Evolutionary conservation across 1,139 yeast species (phyloP).

Genomic region (Debaryomyces subglobosus): DNA sequence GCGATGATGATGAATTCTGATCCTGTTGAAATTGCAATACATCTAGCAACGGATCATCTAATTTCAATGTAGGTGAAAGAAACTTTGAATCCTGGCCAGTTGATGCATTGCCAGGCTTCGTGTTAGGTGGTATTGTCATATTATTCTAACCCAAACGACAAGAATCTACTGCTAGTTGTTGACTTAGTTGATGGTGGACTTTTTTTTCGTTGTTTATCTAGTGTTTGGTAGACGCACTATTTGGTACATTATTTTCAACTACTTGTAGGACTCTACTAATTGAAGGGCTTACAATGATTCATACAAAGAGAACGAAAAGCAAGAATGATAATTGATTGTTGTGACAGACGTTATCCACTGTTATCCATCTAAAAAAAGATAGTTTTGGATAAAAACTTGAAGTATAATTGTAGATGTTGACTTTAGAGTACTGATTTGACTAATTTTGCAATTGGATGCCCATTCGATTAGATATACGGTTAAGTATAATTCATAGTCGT

Average conservation of each 20-base stretch:
- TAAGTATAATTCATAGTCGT: not conserved
- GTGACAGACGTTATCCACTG: too few relatives aligned
- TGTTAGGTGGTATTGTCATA: constrained; percentile 11
- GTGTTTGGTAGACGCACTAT: constrained; percentile 5
- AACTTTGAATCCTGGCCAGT: constrained; percentile 23
- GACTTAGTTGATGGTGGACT: constrained; percentile 5
- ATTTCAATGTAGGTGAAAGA: constrained; percentile 40
- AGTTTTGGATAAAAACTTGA: not conserved
- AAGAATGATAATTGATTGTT: too few relatives aligned
- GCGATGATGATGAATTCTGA: constrained; percentile 23
- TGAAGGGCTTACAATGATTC: not conserved
- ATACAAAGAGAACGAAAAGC: not conserved
- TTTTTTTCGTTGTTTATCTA: constrained; percentile 10
- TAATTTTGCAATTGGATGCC: not conserved
- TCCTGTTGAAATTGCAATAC: constrained; percentile 45
- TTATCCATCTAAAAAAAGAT: not conserved
- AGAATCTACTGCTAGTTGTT: not conserved
- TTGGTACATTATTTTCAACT: not conserved
- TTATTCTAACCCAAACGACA: constrained; percentile 6
- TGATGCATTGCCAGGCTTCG: constrained; percentile 8
- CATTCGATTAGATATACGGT: not conserved
- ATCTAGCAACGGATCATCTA: constrained; percentile 34
- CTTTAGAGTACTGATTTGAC: not conserved
- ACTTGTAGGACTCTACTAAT: too few relatives aligned
- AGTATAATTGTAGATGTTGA: not conserved